Percentiles rank a stretch among this genome's conserved stretches.
These are phyloP conservation scores for Phialophora chinensis DNA, from an alignment of 2,329 filamentous ascomycete genomes.

Conservation along the genomic window DNA sequence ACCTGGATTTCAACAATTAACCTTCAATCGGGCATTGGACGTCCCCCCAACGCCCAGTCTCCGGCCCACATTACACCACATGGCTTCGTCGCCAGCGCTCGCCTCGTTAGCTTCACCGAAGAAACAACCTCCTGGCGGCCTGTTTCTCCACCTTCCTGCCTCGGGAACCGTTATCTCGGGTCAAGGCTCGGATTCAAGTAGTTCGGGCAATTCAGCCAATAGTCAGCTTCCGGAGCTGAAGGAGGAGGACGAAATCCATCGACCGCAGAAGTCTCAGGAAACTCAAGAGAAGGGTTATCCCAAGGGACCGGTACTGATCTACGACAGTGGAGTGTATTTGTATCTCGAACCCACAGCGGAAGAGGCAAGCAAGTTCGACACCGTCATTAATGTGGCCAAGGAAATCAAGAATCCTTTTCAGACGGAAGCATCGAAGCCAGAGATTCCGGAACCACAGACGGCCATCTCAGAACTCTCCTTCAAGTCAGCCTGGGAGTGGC, in stretches of 20 bases:
- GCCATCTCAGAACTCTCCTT: conserved; percentile 54
- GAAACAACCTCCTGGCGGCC: conserved; percentile 56
- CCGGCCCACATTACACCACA: conserved; percentile 62
- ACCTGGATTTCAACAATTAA: conserved; percentile 54
- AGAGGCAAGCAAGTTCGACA: conserved; percentile 66
- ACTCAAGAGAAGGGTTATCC: conserved; percentile 69
- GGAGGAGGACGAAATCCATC: conserved; percentile 56
- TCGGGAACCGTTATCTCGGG: conserved; percentile 26
- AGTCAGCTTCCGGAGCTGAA: conserved; percentile 54
- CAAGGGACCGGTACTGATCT: conserved; percentile 68
- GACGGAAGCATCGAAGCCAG: conserved; percentile 41
- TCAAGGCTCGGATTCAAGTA: conserved; percentile 37
- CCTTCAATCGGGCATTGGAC: conserved; percentile 56
- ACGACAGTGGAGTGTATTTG: conserved; percentile 66
- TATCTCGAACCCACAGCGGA: conserved; percentile 67
- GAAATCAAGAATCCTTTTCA: conserved; percentile 67
- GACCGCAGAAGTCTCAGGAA: conserved; percentile 62
- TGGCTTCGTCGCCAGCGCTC: conserved; percentile 67
- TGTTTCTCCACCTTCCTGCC: conserved; percentile 47
- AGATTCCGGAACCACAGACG: conserved; percentile 51
- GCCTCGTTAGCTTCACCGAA: conserved; percentile 60
- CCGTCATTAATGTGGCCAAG: conserved; percentile 69
- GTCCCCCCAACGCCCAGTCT: conserved; percentile 65
- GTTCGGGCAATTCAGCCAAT: conserved; percentile 34
- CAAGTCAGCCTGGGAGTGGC: conserved; percentile 57